A percentile compares a stretch with the other conserved stretches of the same genome.
Evolutionary conservation across 2,329 filamentous ascomycete genomes (phyloP).

Genomic region (Chrysosporium queenslandicum): DNA sequence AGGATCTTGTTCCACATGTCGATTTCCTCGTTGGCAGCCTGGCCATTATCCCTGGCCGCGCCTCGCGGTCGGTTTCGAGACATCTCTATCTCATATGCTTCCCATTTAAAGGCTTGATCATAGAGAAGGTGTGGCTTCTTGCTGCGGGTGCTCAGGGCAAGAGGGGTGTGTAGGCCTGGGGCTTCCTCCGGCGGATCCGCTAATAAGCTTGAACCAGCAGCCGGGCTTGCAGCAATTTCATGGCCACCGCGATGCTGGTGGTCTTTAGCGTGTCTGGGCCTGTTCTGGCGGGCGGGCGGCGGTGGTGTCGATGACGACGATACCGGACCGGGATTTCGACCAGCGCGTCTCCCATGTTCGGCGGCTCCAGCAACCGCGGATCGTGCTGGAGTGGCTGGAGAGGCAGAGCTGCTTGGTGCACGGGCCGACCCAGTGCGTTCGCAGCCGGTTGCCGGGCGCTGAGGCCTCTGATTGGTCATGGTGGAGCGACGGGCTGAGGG

Average conservation of each 20-base stretch:
- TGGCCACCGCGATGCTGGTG: background rate
- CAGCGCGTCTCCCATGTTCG: background rate
- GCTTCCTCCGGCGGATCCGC: background rate
- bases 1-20: slow-evolving; percentile 39
- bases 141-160: slow-evolving; percentile 10
- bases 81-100: slow-evolving; percentile 23
- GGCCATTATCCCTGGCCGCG: slow-evolving; percentile 34
- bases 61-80: slow-evolving; percentile 36
- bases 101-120: background rate
- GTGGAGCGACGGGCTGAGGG: background rate
- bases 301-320: slow-evolving; percentile 10
- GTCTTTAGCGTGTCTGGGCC: too few relatives aligned
- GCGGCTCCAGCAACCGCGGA: background rate
- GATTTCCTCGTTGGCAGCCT: slow-evolving; percentile 37
- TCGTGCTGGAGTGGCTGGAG: slow-evolving; percentile 1
- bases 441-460: background rate
- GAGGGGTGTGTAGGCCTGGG: background rate
- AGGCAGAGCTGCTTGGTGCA: background rate
- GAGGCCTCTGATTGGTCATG: slow-evolving; percentile 5
- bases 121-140: background rate
- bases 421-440: background rate
- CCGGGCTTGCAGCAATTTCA: background rate
- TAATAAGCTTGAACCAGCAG: background rate
- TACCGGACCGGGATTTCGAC: background rate
- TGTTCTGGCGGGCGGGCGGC: too few relatives aligned